phyloP scores from a whole-genome alignment of 75 land plant genomes.

The Picea sitchensis region DNA sequence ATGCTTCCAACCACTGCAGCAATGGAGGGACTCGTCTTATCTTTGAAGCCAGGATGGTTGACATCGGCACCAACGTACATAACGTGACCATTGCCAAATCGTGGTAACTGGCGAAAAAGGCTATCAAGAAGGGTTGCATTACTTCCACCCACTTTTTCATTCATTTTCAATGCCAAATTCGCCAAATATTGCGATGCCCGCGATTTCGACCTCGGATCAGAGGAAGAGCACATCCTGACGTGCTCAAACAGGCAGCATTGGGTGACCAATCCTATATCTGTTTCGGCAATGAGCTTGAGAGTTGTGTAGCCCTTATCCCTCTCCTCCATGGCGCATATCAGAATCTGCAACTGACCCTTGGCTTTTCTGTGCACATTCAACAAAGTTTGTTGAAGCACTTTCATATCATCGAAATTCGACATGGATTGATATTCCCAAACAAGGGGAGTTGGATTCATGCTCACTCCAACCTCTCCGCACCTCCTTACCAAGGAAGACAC shows the following conservation, averaged over 20 bases:
- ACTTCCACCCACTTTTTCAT: slow-evolving; percentile 62
- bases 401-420: slow-evolving; percentile 13
- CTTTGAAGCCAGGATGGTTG: slow-evolving; percentile 45
- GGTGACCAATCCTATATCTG: slow-evolving; percentile 49
- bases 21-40: slow-evolving; percentile 41
- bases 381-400: slow-evolving; percentile 18
- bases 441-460: no score
- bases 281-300: slow-evolving; percentile 60
- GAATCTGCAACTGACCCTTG: slow-evolving; percentile 24
- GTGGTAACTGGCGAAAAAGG: background rate
- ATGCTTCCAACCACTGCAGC: slow-evolving; percentile 61
- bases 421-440: no score
- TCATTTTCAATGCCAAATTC: slow-evolving; percentile 57
- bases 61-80: slow-evolving; percentile 72
- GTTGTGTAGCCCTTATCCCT: slow-evolving; percentile 41
- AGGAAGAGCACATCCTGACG: slow-evolving; percentile 2
- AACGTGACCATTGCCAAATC: slow-evolving; percentile 10
- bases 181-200: slow-evolving; percentile 35
- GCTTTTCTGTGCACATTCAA: background rate
- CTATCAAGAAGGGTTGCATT: slow-evolving; percentile 25
- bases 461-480: no score
- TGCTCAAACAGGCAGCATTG: slow-evolving; percentile 46
- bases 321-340: slow-evolving; percentile 45
- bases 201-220: background rate
- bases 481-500: background rate